Percentiles rank a stretch among this genome's conserved stretches.
Evolutionary conservation across 768 basidiomycete genomes (phyloP).

Genomic region (Mycena chlorophos): DNA sequence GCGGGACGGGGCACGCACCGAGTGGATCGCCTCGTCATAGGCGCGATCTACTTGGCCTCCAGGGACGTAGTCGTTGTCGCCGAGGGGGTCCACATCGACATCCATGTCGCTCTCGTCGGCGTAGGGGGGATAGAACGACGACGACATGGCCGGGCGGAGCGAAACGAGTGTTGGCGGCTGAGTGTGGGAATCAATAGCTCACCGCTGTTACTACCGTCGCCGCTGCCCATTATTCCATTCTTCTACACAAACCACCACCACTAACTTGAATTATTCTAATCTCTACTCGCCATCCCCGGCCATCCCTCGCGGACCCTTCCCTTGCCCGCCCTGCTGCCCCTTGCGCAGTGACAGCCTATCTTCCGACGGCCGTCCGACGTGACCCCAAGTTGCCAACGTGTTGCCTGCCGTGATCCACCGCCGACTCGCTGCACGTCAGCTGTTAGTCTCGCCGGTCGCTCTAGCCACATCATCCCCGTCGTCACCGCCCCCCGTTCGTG

Average conservation of each 20-base stretch:
- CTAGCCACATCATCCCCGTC: not conserved
- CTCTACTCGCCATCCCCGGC: too few species aligned
- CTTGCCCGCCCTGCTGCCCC: too few species aligned
- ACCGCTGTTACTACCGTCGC: too few species aligned
- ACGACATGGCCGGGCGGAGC: conserved; percentile 25
- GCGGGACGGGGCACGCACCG: not conserved
- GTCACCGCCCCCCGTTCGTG: conserved; percentile 18
- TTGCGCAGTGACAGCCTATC: too few species aligned
- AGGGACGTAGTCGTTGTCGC: conserved; percentile 1
- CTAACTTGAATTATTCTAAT: too few species aligned
- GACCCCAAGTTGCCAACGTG: too few species aligned
- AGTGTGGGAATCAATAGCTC: too few species aligned
- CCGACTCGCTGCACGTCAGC: not conserved
- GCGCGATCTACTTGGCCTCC: conserved; percentile 14
- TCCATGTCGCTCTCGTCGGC: conserved; percentile 50
- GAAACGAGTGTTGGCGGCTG: conserved; percentile 12
- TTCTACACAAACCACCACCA: too few species aligned
- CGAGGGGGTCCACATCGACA: conserved; percentile 19
- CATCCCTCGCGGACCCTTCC: too few species aligned
- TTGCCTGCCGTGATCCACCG: too few species aligned
- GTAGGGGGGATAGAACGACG: conserved; percentile 32
- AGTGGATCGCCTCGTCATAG: not conserved
- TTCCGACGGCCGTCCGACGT: too few species aligned
- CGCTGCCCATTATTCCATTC: too few species aligned
- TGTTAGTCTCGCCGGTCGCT: not conserved